Percentiles rank a stretch among this genome's conserved stretches.
Conservation (phyloP, 2,329 filamentous ascomycete species). For the Didymella pinodella region DNA sequence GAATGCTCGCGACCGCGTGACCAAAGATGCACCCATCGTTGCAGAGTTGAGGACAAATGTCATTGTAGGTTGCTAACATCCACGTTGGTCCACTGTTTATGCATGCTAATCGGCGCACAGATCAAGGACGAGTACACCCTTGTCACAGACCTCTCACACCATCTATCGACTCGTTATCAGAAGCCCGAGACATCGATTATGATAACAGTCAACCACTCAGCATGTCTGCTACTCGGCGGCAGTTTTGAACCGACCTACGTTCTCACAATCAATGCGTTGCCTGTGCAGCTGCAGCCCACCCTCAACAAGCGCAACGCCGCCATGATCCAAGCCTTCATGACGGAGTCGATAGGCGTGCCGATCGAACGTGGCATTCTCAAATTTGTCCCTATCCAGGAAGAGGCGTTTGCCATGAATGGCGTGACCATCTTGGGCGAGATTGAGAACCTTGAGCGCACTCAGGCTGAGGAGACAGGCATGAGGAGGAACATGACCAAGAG, state of each 20-base stretch:
- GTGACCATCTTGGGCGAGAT: slow-evolving; percentile 74
- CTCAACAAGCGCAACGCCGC: slow-evolving; percentile 83
- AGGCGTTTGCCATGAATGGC: slow-evolving; percentile 74
- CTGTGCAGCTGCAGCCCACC: slow-evolving; percentile 71
- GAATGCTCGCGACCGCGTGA: slow-evolving; percentile 53
- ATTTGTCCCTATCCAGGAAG: slow-evolving; percentile 74
- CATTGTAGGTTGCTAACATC: slow-evolving; percentile 53
- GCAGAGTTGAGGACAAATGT: slow-evolving; percentile 60
- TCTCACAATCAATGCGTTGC: slow-evolving; percentile 75
- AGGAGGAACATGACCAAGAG: slow-evolving; percentile 52
- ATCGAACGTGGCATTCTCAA: slow-evolving; percentile 74
- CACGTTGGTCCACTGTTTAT: slow-evolving; percentile 20
- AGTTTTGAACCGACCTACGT: slow-evolving; percentile 82
- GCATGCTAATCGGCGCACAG: slow-evolving; percentile 54
- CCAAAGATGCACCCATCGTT: slow-evolving; percentile 57
- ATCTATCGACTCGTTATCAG: slow-evolving; percentile 77
- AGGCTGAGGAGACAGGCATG: slow-evolving; percentile 54
- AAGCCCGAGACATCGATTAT: slow-evolving; percentile 76
- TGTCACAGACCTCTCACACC: slow-evolving; percentile 75
- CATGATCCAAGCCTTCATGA: slow-evolving; percentile 78
- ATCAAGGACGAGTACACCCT: slow-evolving; percentile 78
- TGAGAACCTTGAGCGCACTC: slow-evolving; percentile 62
- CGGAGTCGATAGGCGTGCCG: slow-evolving; percentile 72
- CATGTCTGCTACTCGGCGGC: slow-evolving; percentile 76
- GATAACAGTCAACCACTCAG: slow-evolving; percentile 77